phyloP scores from a whole-genome alignment of 176 grass and related monocot genomes.

The Triticum monococcum region DNA sequence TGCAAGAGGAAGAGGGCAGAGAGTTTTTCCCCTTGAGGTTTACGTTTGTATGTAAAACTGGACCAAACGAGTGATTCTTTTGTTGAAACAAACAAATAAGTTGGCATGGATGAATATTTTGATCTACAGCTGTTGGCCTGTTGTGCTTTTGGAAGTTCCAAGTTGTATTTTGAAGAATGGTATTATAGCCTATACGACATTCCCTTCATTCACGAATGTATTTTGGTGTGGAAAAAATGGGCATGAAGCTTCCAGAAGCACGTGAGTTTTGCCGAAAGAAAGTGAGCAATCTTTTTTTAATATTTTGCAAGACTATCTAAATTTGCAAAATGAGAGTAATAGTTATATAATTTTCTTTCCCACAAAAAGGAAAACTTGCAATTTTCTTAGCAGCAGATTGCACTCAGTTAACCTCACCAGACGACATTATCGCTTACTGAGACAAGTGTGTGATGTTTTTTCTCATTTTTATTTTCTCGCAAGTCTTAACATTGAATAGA shows the following conservation, averaged over 20 bases:
- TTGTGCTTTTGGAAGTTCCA: neutral
- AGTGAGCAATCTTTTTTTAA: too few species aligned
- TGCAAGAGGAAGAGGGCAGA: neutral
- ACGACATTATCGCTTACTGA: too few species aligned
- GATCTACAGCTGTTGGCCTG: neutral
- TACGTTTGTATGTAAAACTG: neutral
- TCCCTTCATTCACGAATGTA: neutral
- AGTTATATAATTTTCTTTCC: neutral
- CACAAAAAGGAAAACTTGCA: neutral
- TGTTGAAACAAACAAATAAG: conserved; percentile 24
- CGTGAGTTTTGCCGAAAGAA: neutral
- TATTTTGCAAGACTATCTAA: too few species aligned
- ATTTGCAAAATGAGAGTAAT: neutral
- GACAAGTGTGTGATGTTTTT: too few species aligned
- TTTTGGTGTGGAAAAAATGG: neutral
- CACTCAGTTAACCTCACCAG: neutral
- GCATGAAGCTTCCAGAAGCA: neutral
- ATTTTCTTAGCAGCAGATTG: neutral
- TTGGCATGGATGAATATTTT: neutral
- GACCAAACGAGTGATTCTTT: conserved; percentile 12
- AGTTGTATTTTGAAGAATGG: neutral
- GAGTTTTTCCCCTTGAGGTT: neutral
- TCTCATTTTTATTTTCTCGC: too few species aligned
- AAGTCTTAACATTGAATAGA: too few species aligned
- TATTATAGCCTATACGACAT: neutral